Evolutionary conservation across 2,329 filamentous ascomycete genomes (phyloP), one percentile per base, ranked within the genome.

Genomic region (Alternaria postmessia): DNA sequence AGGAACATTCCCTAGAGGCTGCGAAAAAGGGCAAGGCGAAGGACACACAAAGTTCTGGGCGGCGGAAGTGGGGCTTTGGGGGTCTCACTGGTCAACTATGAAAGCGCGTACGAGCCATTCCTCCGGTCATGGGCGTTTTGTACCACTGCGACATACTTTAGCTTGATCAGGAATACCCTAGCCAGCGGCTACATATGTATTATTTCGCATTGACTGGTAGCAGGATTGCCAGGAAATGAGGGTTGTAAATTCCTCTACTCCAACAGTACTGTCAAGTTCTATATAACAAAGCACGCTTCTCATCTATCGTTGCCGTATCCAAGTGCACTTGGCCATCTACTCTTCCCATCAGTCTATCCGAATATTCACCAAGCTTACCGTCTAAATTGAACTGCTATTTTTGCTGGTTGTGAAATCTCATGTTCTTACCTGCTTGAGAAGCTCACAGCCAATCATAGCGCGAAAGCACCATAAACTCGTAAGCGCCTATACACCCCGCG

Each of bases 1-100:
- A 83, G 67, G 84, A 86, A 12, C 86, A 94, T 70, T 89, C 90
- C 0, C 73, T 88, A 47, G 78, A 84, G 68, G 78, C 76, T 7
- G 79, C 78, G 41, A 76, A 77, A 59, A 83, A 82, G 65, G 79
- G 79, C n/a, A 84, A 83, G 55, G 63, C 62, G 44, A 76, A 77
- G 51, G 66, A 65, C 16, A 53, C 59, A 7, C 67, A 69, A 42
- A 63, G 49, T n/a, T 59, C 68, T 38, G 69, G 73, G 14, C 66
- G 71, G 57, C 71, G 72, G 34, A 73, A 71, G 73, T 80, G 68
- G 79, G 77, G 68, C 20, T 70, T 75, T 46, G 76, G 73, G 41
- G 72, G 76, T 32, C 65, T 80, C 41, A 75, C 76, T 34, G 75
- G 78, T 30, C 78, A 80, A 51, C 54, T 78, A 36, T 76, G 66